These are phyloP conservation scores for Fonsecaea nubica DNA, from an alignment of 2,329 filamentous ascomycete genomes.

Conservation along the genomic window DNA sequence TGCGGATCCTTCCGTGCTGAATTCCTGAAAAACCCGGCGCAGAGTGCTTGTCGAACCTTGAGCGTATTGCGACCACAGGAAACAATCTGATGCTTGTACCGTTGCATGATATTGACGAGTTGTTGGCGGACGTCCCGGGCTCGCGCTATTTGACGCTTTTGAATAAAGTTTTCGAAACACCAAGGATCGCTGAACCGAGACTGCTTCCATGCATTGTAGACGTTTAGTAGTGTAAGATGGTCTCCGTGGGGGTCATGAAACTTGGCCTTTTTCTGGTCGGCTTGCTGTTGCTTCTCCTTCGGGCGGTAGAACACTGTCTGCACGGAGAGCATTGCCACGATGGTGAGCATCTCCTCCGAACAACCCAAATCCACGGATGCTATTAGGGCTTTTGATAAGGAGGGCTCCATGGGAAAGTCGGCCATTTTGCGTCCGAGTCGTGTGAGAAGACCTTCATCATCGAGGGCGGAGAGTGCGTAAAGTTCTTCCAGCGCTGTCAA, in stretches of 20 bases:
- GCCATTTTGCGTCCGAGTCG: conserved; percentile 95
- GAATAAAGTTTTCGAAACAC: conserved; percentile 98
- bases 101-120: conserved; percentile 89
- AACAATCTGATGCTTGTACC: conserved; percentile 80
- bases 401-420: conserved; percentile 97
- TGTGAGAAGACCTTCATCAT: conserved; percentile 93
- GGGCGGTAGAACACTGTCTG: conserved; percentile 91
- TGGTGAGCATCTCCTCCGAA: conserved; percentile 90
- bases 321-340: conserved; percentile 92
- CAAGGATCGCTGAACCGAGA: conserved; percentile 82
- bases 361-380: conserved; percentile 85
- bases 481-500: conserved; percentile 93
- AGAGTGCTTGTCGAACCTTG: conserved; percentile 86
- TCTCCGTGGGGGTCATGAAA: conserved; percentile 96
- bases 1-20: conserved; percentile 92
- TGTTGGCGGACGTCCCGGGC: conserved; percentile 93
- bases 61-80: conserved; percentile 88
- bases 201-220: conserved; percentile 96
- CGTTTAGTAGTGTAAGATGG: conserved; percentile 91
- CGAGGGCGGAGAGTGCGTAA: conserved; percentile 87
- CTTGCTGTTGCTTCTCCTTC: conserved; percentile 95
- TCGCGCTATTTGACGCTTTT: conserved; percentile 84
- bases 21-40: conserved; percentile 94
- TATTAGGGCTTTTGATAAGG: conserved; percentile 88
- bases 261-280: conserved; percentile 96